Percentiles rank a stretch among this genome's conserved stretches.
Conservation (phyloP, 768 basidiomycete species). For the Pisolithus sp. region DNA sequence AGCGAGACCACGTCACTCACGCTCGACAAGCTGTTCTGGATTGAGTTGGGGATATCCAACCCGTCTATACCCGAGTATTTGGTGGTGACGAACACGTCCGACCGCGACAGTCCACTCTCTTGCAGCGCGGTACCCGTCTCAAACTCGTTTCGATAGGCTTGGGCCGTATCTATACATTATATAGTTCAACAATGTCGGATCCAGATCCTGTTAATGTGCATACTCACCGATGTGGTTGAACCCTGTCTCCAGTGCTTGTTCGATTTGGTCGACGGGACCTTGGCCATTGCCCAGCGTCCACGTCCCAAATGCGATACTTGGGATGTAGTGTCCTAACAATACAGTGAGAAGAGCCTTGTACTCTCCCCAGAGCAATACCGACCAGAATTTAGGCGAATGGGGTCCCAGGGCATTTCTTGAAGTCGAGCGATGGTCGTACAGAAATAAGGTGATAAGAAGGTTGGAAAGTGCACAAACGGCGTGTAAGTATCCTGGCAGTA, state of each 20-base stretch:
- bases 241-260: slow-evolving; percentile 55
- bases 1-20: slow-evolving; percentile 29
- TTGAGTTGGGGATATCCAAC: slow-evolving; percentile 48
- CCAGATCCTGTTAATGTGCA: too few species aligned
- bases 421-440: not conserved
- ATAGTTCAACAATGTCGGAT: too few species aligned
- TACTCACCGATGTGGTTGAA: slow-evolving; percentile 57
- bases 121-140: slow-evolving; percentile 36
- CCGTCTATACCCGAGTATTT: slow-evolving; percentile 52
- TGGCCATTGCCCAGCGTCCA: slow-evolving; percentile 59
- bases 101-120: slow-evolving; percentile 51
- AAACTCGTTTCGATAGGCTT: slow-evolving; percentile 52
- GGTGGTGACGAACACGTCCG: slow-evolving; percentile 59
- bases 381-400: slow-evolving; percentile 58
- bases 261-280: slow-evolving; percentile 45
- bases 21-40: slow-evolving; percentile 49
- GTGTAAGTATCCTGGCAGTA: too few species aligned
- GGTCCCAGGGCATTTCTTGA: slow-evolving; percentile 52
- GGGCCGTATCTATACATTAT: slow-evolving; percentile 46
- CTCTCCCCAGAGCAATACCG: slow-evolving; percentile 4
- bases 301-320: slow-evolving; percentile 57
- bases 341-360: not conserved
- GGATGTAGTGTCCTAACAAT: slow-evolving; percentile 35
- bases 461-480: not conserved
- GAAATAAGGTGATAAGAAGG: not conserved